phyloP scores from a whole-genome alignment of 768 basidiomycete species.

The Leccinum imitatum region DNA sequence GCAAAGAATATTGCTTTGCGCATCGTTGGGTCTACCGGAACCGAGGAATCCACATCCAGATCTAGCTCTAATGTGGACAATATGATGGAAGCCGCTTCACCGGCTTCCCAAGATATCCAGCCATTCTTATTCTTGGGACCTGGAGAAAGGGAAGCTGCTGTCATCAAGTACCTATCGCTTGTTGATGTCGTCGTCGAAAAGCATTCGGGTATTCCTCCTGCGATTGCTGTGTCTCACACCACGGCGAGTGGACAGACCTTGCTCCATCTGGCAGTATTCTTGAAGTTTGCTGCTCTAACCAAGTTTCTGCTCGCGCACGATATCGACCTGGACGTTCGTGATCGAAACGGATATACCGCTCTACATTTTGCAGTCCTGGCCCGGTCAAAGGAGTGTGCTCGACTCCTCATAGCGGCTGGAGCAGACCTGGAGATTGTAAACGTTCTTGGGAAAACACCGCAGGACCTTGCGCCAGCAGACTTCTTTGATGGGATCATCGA shows the following conservation, averaged over 20 bases:
- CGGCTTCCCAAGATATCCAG: slow-evolving; percentile 51
- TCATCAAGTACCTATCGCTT: slow-evolving; percentile 79
- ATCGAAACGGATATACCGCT: slow-evolving; percentile 88
- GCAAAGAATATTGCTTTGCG: slow-evolving; percentile 92
- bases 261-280: slow-evolving; percentile 81
- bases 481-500: slow-evolving; percentile 42
- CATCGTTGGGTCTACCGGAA: slow-evolving; percentile 76
- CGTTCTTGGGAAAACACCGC: slow-evolving; percentile 64
- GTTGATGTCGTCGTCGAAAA: slow-evolving; percentile 62
- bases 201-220: slow-evolving; percentile 40
- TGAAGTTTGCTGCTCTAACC: slow-evolving; percentile 71
- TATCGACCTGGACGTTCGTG: slow-evolving; percentile 80
- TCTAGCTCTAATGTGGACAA: slow-evolving; percentile 35
- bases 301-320: slow-evolving; percentile 68
- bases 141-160: slow-evolving; percentile 61
- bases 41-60: slow-evolving; percentile 42
- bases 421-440: slow-evolving; percentile 80
- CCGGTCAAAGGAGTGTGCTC: slow-evolving; percentile 60
- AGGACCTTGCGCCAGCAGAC: slow-evolving; percentile 51
- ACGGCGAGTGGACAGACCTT: slow-evolving; percentile 80
- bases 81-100: slow-evolving; percentile 55
- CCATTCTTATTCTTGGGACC: slow-evolving; percentile 56
- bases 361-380: slow-evolving; percentile 81
- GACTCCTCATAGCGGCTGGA: slow-evolving; percentile 71
- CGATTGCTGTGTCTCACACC: slow-evolving; percentile 64